Evolutionary conservation across 1,284 basidiomycete species (phyloP), one percentile per base, ranked within the genome.

Genomic region (Ganoderma lingzhi): DNA sequence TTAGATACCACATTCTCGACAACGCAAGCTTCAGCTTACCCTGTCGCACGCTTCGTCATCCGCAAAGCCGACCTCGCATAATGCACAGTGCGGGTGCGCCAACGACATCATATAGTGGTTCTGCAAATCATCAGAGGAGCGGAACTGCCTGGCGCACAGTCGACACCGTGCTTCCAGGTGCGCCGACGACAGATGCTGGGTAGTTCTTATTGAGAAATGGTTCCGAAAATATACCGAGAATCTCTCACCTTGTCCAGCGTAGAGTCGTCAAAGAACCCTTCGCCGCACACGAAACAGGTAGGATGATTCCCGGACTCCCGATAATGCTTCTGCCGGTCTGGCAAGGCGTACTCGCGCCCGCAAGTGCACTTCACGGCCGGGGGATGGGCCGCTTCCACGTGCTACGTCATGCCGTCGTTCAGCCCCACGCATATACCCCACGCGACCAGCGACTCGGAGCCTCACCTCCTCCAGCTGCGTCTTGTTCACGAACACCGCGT

Each of bases 41-140:
- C 55, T 66, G 44, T 68, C 67, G 67, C 70, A 75, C 0, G 68
- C 44, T 4, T 42, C 62, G 44, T 73, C 72, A 32, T 74, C 71
- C 12, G 65, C 44, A 51, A 75, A 75, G 23, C 72, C 74, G 8
- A 71, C 56, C 39, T 73, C 69, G 42, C 74, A 75, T 8, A 70
- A 9, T 1, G 71, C 69, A 28, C 74, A 75, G 35, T 71, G 68
- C 6, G 74, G 74, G 51, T 75, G 74, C 42, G 66, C 64, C 3
- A 70, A 59, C 19, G 74, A 73, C 3, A 42, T 63, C 3, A 70
- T 32, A 44, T 70, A 75, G 53, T 75, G 74, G 19, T 62, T 58
- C 28, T 71, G 64, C 23, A 73, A 53, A 2, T 73, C 66, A 9
- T 73, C 73, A 1, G 56, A 59, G 1, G 64, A 59, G 4, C 68